Conservation (phyloP, 805 yeast species). For the Kurtzmaniella fragi region DNA sequence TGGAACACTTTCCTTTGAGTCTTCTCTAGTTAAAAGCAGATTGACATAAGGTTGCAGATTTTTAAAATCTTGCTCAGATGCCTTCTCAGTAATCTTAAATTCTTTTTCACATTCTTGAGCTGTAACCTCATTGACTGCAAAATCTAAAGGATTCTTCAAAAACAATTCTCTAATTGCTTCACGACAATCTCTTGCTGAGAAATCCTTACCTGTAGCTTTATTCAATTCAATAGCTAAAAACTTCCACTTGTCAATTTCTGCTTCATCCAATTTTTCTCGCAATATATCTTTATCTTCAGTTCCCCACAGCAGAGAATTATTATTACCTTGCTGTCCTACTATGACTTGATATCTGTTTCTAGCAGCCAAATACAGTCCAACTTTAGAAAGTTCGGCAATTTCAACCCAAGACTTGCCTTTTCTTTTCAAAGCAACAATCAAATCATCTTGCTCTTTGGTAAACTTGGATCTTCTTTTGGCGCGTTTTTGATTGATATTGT, state of each 20-base stretch:
- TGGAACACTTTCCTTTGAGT: too few relatives aligned
- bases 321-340: slow-evolving; percentile 75
- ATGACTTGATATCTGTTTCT: slow-evolving; percentile 74
- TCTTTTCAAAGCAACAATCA: slow-evolving; percentile 56
- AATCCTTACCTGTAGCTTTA: slow-evolving; percentile 47
- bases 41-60: slow-evolving; percentile 8
- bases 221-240: slow-evolving; percentile 59
- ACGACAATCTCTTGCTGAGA: slow-evolving; percentile 51
- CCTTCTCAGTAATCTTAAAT: slow-evolving; percentile 30
- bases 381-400: slow-evolving; percentile 60
- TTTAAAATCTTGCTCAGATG: slow-evolving; percentile 14
- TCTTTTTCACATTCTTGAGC: slow-evolving; percentile 35
- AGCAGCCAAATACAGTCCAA: slow-evolving; percentile 67
- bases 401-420: slow-evolving; percentile 70
- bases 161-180: slow-evolving; percentile 50
- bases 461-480: slow-evolving; percentile 64
- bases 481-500: slow-evolving; percentile 42
- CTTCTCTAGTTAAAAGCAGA: slow-evolving; percentile 3
- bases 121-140: slow-evolving; percentile 51
- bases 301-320: slow-evolving; percentile 62
- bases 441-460: slow-evolving; percentile 59
- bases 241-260: slow-evolving; percentile 66
- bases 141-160: slow-evolving; percentile 48
- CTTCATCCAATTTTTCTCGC: slow-evolving; percentile 56
- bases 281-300: slow-evolving; percentile 48